Base-by-base conservation (phyloP, 2,329 filamentous ascomycete species). In the Curvularia verruculosa region DNA sequence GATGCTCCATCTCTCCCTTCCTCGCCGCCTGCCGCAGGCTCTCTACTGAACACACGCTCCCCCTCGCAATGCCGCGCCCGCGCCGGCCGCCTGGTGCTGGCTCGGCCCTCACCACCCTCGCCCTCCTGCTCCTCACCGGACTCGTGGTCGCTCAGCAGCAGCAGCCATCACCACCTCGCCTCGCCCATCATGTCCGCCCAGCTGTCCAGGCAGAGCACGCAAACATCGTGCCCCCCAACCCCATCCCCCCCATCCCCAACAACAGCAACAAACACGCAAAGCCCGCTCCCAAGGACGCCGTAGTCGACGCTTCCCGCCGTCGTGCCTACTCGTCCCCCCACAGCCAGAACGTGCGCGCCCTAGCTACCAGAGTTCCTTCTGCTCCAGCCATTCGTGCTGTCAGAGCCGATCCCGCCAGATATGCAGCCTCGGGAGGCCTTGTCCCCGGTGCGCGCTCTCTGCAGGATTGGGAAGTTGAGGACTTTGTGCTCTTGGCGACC, bases 391-490 rank as follows among this genome's bases (percentile, higher is more conserved):
- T 82, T 73, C 81, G 86, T 83, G 86, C 92, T 90, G 93, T 97
- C 84, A 86, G 91, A 96, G 93, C 92, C 91, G 91, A 90, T 87
- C 86, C 87, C 87, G 87, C 87, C 69, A 68, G 73, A 84, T 86
- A 73, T 69, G 75, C 76, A 68, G 76, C 76, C 70, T 71, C 72
- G 57, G 75, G 69, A 68, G 80, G 77, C 71, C 73, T 81, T 56
- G 85, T 89, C 82, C 84, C 85, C 67, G 70, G 72, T 89, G 94
- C 92, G 93, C 93, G 94, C 87, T 96, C 89, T 84, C 84, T 98
- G 86, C 89, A 93, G 86, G 94, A 97, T 82, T 98, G 94, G 94
- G 92, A 97, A 90, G 93, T 97, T 82, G 94, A 98, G 91, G 93
- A 98, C 84, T 96, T 97, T 86, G 91, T 98, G 82, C 91, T 99